Percentiles rank a stretch among this genome's conserved stretches.
Evolutionary conservation across 768 basidiomycete genomes (phyloP).

Genomic region (Cyclocybe aegerita): DNA sequence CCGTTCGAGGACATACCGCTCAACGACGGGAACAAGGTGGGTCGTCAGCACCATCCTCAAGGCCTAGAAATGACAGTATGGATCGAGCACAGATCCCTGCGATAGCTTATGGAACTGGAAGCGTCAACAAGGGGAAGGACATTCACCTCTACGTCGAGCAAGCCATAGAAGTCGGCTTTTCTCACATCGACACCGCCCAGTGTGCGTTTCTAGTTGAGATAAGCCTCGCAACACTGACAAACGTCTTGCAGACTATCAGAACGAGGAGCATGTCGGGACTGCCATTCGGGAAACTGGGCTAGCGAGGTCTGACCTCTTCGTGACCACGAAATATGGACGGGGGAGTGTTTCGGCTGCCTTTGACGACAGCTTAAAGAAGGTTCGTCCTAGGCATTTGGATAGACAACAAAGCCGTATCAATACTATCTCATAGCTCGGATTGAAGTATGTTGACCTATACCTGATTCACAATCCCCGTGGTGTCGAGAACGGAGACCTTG

Average conservation of each 20-base stretch:
- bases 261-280: constrained; percentile 32
- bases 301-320: constrained; percentile 41
- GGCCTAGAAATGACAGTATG: background rate
- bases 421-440: constrained; percentile 45
- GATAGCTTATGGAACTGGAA: constrained; percentile 65
- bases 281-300: constrained; percentile 49
- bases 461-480: constrained; percentile 58
- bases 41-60: background rate
- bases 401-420: background rate
- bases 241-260: constrained; percentile 29
- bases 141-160: constrained; percentile 53
- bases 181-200: constrained; percentile 64
- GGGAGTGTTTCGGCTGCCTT: constrained; percentile 41
- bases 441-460: constrained; percentile 67
- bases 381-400: constrained; percentile 17
- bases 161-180: constrained; percentile 60
- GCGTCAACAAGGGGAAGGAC: constrained; percentile 43
- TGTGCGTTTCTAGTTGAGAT: constrained; percentile 27
- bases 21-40: constrained; percentile 41
- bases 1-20: constrained; percentile 37
- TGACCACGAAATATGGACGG: constrained; percentile 55
- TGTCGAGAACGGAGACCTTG: constrained; percentile 27
- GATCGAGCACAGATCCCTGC: constrained; percentile 48
- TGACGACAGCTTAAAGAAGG: constrained; percentile 50
- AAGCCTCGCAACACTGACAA: too few species aligned